Percentiles rank a stretch among this genome's conserved stretches.
phyloP scores from a whole-genome alignment of 495 filamentous ascomycete genomes.

The Neurospora sp. region DNA sequence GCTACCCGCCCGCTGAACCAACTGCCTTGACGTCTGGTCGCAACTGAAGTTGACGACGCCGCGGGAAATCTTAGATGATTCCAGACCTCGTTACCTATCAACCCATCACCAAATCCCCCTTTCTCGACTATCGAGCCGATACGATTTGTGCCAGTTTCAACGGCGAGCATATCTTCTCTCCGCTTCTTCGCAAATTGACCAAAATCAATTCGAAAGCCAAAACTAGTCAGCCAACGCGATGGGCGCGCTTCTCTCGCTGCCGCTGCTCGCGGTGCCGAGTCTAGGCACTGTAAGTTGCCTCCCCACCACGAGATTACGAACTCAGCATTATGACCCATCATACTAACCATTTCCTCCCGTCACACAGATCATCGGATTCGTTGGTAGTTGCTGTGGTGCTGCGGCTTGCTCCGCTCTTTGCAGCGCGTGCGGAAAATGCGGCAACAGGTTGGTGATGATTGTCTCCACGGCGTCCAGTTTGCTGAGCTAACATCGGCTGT shows the following conservation, averaged over 20 bases:
- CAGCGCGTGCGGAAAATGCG: conserved; percentile 90
- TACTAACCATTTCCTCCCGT: conserved; percentile 1
- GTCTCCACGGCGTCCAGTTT: neutral
- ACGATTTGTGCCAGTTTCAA: neutral
- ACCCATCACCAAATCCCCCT: neutral
- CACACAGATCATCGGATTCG: conserved; percentile 60
- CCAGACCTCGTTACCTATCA: neutral
- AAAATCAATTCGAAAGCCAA: neutral
- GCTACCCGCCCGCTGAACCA: neutral
- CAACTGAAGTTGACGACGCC: neutral
- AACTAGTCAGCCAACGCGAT: conserved; percentile 38
- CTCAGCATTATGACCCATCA: neutral
- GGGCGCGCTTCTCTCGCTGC: conserved; percentile 86
- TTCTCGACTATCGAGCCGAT: neutral
- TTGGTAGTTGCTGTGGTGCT: conserved; percentile 84
- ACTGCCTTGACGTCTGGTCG: neutral
- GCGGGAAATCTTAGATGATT: neutral
- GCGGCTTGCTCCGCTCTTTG: conserved; percentile 92
- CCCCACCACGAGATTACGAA: neutral
- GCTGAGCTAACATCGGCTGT: neutral
- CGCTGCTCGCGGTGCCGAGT: conserved; percentile 79
- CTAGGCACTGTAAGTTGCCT: conserved; percentile 64
- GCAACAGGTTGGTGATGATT: conserved; percentile 60
- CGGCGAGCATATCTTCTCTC: neutral
- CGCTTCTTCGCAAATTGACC: neutral